Evolutionary conservation across 805 yeast genomes (phyloP), one percentile per base, ranked within the genome.

Genomic region (Jamesozyma rosinii): DNA sequence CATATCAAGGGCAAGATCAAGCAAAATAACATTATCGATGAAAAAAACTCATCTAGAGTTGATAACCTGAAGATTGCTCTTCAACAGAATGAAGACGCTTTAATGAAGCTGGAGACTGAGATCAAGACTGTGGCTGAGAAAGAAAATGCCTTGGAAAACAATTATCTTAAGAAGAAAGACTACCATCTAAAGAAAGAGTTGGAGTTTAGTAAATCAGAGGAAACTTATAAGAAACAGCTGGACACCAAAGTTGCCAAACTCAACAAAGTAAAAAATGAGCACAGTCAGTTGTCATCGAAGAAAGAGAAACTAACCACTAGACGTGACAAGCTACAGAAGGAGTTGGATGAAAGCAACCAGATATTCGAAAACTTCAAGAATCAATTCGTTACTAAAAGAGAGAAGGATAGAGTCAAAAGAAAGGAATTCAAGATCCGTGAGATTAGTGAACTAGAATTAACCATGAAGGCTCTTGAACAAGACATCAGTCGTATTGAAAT

Each of bases 1-100:
- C 59, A 62, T 36, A 61, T 76, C 37, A 75, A 71, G 50, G 64
- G 62, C 13, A 72, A 75, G 50, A 67, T 75, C 8, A 59, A 64
- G 26, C 68, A 69, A 35, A 71, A 72, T 42, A 76, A 72, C 41
- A 67, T 69, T 21, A 75, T 72, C 46, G 87, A 80, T 53, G 79
- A 73, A 44, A 72, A 81, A 47, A 74, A 67, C 35, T 67, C 74
- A 40, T 67, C 75, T 35, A 75, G 74, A 49, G 70, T 76, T 9
- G 72, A 71, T 35, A 70, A 76, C 34, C 57, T 79, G 46, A 70
- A 76, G 35, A 72, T 68, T 35, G 64, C 62, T 4, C 37, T 60
- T 19, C 56, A 55, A 35, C 59, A 55, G 66, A 20, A 73, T 66
- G 51, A 66, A 67, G 15, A 66, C 61, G 48, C 57, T 46, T 31